A percentile compares a stretch with the other conserved stretches of the same genome.
Conservation (phyloP, 495 filamentous ascomycete genomes). For the Saxispiralis lemnorum region DNA sequence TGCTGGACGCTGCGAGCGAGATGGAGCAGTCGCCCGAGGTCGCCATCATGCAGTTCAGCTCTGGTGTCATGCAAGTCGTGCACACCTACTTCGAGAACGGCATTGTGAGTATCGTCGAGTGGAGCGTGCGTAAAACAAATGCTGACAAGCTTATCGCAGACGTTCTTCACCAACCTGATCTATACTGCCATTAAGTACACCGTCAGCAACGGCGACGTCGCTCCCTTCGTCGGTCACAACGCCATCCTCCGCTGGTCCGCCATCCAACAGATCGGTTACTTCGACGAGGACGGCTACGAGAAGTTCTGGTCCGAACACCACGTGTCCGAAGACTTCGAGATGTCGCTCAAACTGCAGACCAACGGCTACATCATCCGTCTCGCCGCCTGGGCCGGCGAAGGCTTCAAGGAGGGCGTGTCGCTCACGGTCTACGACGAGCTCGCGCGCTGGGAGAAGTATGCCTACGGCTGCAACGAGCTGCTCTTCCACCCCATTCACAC, state of each 20-base stretch:
- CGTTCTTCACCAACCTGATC: constrained; percentile 72
- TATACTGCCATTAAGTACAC: constrained; percentile 64
- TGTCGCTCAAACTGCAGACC: constrained; percentile 63
- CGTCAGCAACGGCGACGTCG: constrained; percentile 66
- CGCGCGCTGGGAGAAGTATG: constrained; percentile 72
- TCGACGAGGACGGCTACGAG: constrained; percentile 45
- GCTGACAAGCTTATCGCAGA: constrained; percentile 17
- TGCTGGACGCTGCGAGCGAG: constrained; percentile 31
- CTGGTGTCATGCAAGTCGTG: constrained; percentile 32
- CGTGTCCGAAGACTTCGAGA: constrained; percentile 74
- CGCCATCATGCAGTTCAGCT: constrained; percentile 30
- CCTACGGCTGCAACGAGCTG: constrained; percentile 72
- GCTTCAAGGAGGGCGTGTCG: constrained; percentile 73
- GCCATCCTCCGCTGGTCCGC: constrained; percentile 65
- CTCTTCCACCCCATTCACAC: constrained; percentile 53
- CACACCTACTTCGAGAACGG: constrained; percentile 30
- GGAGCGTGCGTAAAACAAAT: not conserved
- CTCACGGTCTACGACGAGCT: constrained; percentile 74
- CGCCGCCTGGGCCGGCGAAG: constrained; percentile 53
- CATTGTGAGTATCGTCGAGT: constrained; percentile 24
- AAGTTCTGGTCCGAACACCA: constrained; percentile 75
- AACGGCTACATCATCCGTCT: constrained; percentile 57
- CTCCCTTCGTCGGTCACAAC: constrained; percentile 58
- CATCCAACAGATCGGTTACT: constrained; percentile 57
- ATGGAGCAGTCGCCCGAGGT: constrained; percentile 32